Percentiles rank a stretch among this genome's conserved stretches.
phyloP scores from a whole-genome alignment of 176 grass and related monocot genomes.

The Chrysopogon serrulatus region DNA sequence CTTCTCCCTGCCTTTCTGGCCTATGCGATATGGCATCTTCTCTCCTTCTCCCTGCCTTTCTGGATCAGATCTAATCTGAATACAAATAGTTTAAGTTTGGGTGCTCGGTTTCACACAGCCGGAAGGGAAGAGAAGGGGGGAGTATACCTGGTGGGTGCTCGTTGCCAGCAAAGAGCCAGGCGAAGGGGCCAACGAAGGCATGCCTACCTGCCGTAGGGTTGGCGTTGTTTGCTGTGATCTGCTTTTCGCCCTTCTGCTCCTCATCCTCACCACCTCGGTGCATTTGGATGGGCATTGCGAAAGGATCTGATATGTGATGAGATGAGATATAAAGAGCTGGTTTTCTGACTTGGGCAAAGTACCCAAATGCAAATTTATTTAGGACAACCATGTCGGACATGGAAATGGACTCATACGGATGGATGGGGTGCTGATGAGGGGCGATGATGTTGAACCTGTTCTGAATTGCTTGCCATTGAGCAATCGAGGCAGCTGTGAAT shows the following conservation, averaged over 20 bases:
- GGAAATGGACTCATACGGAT: not conserved
- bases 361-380: not conserved
- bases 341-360: not conserved
- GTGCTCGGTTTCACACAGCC: not conserved
- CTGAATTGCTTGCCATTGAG: not conserved
- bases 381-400: not conserved
- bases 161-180: not conserved
- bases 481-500: not conserved
- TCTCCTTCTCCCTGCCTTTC: too few relatives aligned
- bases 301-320: too few relatives aligned
- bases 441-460: not conserved
- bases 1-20: too few relatives aligned
- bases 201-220: too few relatives aligned
- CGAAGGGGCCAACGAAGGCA: too few relatives aligned
- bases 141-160: not conserved
- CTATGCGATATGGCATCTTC: too few relatives aligned
- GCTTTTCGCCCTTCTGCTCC: not conserved
- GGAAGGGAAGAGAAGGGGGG: not conserved
- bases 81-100: not conserved
- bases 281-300: not conserved
- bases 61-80: not conserved
- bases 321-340: not conserved
- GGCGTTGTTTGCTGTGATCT: not conserved
- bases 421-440: not conserved
- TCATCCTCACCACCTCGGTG: not conserved